phyloP scores from a whole-genome alignment of 805 yeast genomes.

The Lipomyces chichibuensis region DNA sequence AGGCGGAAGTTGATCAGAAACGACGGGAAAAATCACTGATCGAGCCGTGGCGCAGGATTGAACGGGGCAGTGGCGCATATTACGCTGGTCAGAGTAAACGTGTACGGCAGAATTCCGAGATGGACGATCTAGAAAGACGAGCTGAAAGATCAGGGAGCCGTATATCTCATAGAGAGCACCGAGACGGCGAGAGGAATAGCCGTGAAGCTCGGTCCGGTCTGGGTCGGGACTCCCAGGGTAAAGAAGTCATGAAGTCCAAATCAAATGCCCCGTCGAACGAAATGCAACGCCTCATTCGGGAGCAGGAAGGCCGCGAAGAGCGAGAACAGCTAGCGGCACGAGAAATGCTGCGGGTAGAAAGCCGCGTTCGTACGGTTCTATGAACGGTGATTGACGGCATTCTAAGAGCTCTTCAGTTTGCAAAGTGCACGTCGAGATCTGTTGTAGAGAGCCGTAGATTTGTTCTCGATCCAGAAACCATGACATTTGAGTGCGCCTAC shows the following conservation, averaged over 20 bases:
- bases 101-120: neutral
- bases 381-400: neutral
- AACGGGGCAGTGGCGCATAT: slow-evolving; percentile 8
- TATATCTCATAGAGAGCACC: neutral
- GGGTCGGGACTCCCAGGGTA: neutral
- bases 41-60: slow-evolving; percentile 14
- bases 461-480: too few species aligned
- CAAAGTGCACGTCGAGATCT: neutral
- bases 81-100: slow-evolving; percentile 5
- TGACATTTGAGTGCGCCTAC: too few species aligned
- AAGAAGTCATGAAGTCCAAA: neutral
- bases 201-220: neutral
- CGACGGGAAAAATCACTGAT: slow-evolving; percentile 5
- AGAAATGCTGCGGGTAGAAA: slow-evolving; percentile 2
- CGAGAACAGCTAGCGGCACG: slow-evolving; percentile 16
- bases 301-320: slow-evolving; percentile 24
- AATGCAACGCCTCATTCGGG: slow-evolving; percentile 11
- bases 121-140: neutral
- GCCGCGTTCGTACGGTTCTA: neutral
- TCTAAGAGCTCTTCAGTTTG: neutral
- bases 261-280: neutral
- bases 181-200: neutral
- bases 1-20: slow-evolving; percentile 3
- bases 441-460: too few species aligned
- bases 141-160: neutral